These are phyloP conservation scores for Apiotrichum gracile DNA, from an alignment of 1,284 basidiomycete genomes.

Conservation along the genomic window DNA sequence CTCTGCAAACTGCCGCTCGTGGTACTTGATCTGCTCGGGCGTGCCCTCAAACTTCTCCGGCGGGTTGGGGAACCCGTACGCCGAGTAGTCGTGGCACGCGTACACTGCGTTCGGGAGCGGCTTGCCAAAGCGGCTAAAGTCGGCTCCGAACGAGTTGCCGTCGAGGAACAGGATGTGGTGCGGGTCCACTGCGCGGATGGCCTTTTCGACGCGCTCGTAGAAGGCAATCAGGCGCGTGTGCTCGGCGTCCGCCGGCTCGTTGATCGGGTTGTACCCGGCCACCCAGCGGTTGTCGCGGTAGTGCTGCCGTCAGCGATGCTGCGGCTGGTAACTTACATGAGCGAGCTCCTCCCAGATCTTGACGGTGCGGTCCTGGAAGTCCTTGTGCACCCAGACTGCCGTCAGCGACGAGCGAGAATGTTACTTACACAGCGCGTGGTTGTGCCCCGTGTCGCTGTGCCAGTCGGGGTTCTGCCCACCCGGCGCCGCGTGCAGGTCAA, in stretches of 20 bases:
- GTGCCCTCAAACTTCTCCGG: conserved; percentile 50
- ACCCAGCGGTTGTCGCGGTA: conserved; percentile 63
- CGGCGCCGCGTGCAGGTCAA: conserved; percentile 45
- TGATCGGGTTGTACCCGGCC: conserved; percentile 62
- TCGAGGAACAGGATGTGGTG: conserved; percentile 54
- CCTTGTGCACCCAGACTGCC: conserved; percentile 65
- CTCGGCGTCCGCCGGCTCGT: conserved; percentile 63
- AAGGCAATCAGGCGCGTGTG: conserved; percentile 53
- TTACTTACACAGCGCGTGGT: conserved; percentile 37
- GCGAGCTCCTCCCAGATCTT: conserved; percentile 67
- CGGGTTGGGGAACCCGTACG: conserved; percentile 59
- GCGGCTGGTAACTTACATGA: background rate
- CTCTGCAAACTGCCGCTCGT: conserved; percentile 54
- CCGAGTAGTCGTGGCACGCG: conserved; percentile 67
- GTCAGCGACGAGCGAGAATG: background rate
- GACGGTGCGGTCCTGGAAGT: conserved; percentile 66
- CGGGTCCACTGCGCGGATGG: conserved; percentile 60
- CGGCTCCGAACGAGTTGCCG: conserved; percentile 66
- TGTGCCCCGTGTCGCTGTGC: conserved; percentile 38
- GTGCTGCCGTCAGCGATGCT: conserved; percentile 32
- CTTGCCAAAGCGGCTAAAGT: conserved; percentile 64
- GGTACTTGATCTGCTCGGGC: conserved; percentile 52
- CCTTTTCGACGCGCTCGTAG: conserved; percentile 60
- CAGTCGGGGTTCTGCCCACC: conserved; percentile 46
- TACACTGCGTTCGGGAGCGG: conserved; percentile 45